phyloP scores from a whole-genome alignment of 164 flowering plant species.

The Litsea cubeba region DNA sequence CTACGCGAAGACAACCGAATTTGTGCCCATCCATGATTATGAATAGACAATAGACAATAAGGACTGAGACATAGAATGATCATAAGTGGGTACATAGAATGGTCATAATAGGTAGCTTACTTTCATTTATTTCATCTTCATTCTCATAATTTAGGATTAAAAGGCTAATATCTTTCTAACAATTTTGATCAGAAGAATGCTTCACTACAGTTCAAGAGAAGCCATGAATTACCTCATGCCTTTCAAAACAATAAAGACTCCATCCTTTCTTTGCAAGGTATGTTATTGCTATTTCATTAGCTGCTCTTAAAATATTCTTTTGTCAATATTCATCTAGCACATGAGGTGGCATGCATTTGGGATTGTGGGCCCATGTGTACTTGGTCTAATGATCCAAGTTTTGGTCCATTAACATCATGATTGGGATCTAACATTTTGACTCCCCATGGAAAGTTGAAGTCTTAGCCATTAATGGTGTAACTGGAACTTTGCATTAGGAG shows the following conservation, averaged over 20 bases:
- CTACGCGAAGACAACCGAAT: too few relatives aligned
- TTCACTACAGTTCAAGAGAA: not conserved
- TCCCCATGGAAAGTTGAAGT: not conserved
- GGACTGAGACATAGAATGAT: not conserved
- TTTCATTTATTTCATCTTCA: too few relatives aligned
- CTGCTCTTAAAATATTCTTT: not conserved
- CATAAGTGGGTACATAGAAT: too few relatives aligned
- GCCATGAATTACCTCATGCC: not conserved
- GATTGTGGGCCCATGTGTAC: too few relatives aligned
- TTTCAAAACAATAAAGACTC: constrained; percentile 12
- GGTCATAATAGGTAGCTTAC: not conserved
- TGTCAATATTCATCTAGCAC: not conserved
- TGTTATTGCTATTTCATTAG: not conserved
- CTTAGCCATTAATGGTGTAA: not conserved
- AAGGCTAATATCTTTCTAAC: not conserved
- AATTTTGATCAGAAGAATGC: not conserved
- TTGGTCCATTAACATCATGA: too few relatives aligned
- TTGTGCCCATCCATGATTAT: too few relatives aligned
- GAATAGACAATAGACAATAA: not conserved
- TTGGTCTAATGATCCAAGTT: too few relatives aligned
- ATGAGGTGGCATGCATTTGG: too few relatives aligned
- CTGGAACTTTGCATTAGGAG: not conserved
- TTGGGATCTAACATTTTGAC: too few relatives aligned
- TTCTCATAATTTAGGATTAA: not conserved
- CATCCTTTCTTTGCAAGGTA: constrained; percentile 8